Conservation (phyloP, 768 basidiomycete species). For the Coprinopsis sp. region DNA sequence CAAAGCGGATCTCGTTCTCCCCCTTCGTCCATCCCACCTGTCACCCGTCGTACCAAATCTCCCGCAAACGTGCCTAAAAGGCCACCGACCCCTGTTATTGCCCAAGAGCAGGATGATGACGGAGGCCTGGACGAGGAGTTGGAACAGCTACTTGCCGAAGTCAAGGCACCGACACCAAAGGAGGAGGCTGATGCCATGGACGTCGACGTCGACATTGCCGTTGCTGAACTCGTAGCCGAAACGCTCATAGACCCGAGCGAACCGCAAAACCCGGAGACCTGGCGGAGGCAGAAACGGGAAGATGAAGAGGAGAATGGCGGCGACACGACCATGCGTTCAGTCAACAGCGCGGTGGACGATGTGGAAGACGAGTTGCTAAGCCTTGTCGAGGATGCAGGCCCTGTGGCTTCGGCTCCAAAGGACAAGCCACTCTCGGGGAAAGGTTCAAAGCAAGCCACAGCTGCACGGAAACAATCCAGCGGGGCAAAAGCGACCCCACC, state of each 20-base stretch:
- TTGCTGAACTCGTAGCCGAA: conserved; percentile 41
- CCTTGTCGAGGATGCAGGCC: conserved; percentile 52
- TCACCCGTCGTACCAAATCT: conserved; percentile 11
- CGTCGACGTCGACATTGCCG: conserved; percentile 38
- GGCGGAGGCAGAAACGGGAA: conserved; percentile 7
- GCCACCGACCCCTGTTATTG: conserved; percentile 17
- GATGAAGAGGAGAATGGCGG: conserved; percentile 13
- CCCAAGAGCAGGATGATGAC: conserved; percentile 29
- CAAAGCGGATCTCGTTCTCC: background rate
- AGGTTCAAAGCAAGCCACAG: no score
- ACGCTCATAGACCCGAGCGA: conserved; percentile 24
- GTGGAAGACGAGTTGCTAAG: conserved; percentile 69
- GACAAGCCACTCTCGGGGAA: no score
- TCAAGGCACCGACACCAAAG: conserved; percentile 23
- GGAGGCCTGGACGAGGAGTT: conserved; percentile 42
- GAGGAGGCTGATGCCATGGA: conserved; percentile 39
- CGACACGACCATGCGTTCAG: background rate
- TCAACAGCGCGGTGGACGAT: conserved; percentile 28
- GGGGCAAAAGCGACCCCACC: no score
- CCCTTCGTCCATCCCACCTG: conserved; percentile 14
- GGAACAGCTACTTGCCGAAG: conserved; percentile 32
- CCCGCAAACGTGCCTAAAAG: conserved; percentile 6
- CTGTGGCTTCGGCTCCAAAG: no score
- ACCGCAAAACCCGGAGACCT: conserved; percentile 8
- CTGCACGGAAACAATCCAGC: no score